These are phyloP conservation scores for Paracorniculantispora psalliotae DNA, from an alignment of 2,329 filamentous ascomycete genomes.

Conservation along the genomic window DNA sequence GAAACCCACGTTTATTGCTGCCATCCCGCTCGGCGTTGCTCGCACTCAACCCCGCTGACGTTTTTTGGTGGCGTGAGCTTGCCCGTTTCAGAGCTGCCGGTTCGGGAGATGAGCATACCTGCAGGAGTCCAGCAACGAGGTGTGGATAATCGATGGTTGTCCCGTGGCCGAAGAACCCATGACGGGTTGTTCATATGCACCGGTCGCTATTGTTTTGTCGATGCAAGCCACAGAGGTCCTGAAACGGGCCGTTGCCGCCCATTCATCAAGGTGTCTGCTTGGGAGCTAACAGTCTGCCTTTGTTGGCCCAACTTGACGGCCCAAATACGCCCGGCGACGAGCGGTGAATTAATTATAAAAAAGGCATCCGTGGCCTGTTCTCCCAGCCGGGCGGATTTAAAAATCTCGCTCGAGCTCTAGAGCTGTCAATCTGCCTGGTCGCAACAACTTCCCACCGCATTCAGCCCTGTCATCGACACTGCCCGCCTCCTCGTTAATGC, in stretches of 20 bases:
- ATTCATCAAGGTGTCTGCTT: neutral
- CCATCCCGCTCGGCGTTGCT: neutral
- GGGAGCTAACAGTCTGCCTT: neutral
- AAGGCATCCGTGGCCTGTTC: neutral
- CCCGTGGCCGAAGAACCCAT: too few species aligned
- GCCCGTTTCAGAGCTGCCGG: neutral
- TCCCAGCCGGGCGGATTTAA: neutral
- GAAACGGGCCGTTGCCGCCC: neutral
- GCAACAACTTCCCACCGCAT: neutral
- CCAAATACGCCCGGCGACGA: neutral
- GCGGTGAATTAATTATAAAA: neutral
- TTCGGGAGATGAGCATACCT: neutral
- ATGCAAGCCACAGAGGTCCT: slow-evolving; percentile 2
- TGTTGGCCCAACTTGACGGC: neutral
- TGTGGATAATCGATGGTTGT: too few species aligned
- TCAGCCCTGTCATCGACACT: neutral
- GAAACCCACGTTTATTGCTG: neutral
- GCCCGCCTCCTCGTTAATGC: neutral
- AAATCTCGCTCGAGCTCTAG: too few species aligned
- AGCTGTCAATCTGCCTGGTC: too few species aligned
- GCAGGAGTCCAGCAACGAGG: too few species aligned
- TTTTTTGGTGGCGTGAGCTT: neutral
- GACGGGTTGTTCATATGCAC: neutral
- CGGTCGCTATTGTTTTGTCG: neutral
- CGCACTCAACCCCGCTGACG: too few species aligned